phyloP scores from a whole-genome alignment of 2,329 filamentous ascomycete genomes.

The Fusarium sp. region DNA sequence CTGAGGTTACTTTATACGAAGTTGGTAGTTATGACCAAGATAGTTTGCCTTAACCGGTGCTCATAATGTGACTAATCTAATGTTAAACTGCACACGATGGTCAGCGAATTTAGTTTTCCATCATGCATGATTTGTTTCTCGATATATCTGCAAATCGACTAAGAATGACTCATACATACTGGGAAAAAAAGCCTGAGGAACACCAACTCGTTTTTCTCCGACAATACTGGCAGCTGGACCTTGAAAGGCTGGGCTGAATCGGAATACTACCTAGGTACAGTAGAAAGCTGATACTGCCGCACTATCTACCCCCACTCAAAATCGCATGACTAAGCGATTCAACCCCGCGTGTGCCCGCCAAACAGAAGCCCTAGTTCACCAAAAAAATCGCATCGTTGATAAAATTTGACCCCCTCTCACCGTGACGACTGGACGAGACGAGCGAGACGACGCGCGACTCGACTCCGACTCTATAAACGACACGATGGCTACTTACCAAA shows the following conservation, averaged over 20 bases:
- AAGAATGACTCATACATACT: slow-evolving; percentile 48
- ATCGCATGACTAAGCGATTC: slow-evolving; percentile 15
- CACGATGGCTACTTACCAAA: slow-evolving; percentile 72
- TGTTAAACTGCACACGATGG: slow-evolving; percentile 23
- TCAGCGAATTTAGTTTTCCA: slow-evolving; percentile 34
- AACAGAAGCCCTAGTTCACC: slow-evolving; percentile 56
- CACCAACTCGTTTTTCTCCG: slow-evolving; percentile 9
- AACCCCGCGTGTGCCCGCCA: slow-evolving; percentile 46
- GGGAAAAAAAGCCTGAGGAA: slow-evolving; percentile 12
- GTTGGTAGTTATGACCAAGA: slow-evolving; percentile 25
- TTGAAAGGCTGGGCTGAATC: slow-evolving; percentile 13
- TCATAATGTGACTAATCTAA: slow-evolving; percentile 46
- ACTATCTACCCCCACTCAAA: slow-evolving; percentile 44
- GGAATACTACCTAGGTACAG: background rate
- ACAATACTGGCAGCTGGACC: slow-evolving; percentile 3
- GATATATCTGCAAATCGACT: slow-evolving; percentile 35
- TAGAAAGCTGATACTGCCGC: slow-evolving; percentile 34
- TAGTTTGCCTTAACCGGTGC: slow-evolving; percentile 23
- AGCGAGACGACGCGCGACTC: slow-evolving; percentile 48
- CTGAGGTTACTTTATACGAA: slow-evolving; percentile 2
- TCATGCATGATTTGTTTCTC: slow-evolving; percentile 20
- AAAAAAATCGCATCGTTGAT: slow-evolving; percentile 44
- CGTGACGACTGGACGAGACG: slow-evolving; percentile 47
- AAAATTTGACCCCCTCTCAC: slow-evolving; percentile 54
- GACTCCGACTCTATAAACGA: slow-evolving; percentile 40